phyloP scores from a whole-genome alignment of 306 rosid species.

The Rosa lucieae region DNA sequence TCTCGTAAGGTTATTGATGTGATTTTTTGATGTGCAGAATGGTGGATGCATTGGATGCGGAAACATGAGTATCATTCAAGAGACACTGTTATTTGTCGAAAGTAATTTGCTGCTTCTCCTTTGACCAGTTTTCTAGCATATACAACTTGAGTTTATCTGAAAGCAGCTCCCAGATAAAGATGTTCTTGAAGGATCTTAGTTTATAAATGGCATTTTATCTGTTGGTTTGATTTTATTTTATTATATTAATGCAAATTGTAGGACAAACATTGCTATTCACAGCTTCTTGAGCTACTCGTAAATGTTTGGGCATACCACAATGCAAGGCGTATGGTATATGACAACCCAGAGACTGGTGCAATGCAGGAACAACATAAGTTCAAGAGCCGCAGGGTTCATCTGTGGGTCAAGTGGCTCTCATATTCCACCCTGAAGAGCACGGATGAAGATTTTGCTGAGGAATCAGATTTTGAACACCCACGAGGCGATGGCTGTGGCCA shows the following conservation, averaged over 20 bases:
- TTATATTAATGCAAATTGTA: conserved; percentile 31
- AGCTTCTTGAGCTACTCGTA: conserved; percentile 81
- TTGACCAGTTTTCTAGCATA: not conserved
- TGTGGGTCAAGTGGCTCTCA: conserved; percentile 90
- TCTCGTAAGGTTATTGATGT: conserved; percentile 6
- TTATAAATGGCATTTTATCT: not conserved
- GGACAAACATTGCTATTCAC: conserved; percentile 90
- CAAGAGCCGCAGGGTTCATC: conserved; percentile 66
- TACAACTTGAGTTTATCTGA: not conserved
- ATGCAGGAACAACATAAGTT: conserved; percentile 89
- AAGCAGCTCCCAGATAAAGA: not conserved
- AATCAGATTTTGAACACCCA: conserved; percentile 54
- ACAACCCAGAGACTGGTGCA: conserved; percentile 66
- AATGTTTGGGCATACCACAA: conserved; percentile 97
- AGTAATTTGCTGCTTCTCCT: conserved; percentile 39
- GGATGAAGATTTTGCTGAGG: conserved; percentile 85
- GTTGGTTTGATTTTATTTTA: not conserved
- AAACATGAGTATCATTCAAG: conserved; percentile 71
- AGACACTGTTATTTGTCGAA: conserved; percentile 69
- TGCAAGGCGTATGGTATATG: conserved; percentile 77
- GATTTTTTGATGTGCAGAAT: conserved; percentile 56
- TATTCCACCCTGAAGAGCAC: conserved; percentile 64
- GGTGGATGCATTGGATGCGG: conserved; percentile 81
- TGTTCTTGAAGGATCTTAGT: not conserved
- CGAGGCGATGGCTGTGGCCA: conserved; percentile 91